phyloP scores from a whole-genome alignment of 2,329 filamentous ascomycete genomes.

The Xylariaceae sp. region DNA sequence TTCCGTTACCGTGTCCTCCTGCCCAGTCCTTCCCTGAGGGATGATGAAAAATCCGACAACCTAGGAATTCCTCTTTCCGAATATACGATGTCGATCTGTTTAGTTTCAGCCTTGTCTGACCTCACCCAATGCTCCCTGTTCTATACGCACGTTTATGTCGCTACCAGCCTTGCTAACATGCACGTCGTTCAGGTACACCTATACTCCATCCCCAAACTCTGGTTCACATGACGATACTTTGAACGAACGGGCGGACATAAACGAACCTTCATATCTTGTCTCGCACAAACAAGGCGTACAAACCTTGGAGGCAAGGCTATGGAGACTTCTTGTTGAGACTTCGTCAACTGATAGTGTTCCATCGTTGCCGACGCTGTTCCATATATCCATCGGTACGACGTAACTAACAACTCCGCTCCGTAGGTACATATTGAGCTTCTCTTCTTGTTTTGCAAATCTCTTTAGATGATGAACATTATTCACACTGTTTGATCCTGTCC shows the following conservation, averaged over 20 bases:
- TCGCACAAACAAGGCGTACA: slow-evolving; percentile 56
- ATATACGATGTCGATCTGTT: slow-evolving; percentile 59
- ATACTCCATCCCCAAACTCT: slow-evolving; percentile 15
- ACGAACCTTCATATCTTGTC: slow-evolving; percentile 45
- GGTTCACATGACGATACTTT: slow-evolving; percentile 54
- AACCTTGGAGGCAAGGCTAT: slow-evolving; percentile 48
- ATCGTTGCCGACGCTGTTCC: slow-evolving; percentile 4
- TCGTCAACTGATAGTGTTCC: slow-evolving; percentile 57
- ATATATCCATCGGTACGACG: slow-evolving; percentile 22
- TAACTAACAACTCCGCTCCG: slow-evolving; percentile 24
- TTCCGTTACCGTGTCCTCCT: neutral
- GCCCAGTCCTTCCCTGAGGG: slow-evolving; percentile 28
- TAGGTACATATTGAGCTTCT: slow-evolving; percentile 22
- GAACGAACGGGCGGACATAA: slow-evolving; percentile 69
- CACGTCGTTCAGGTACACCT: slow-evolving; percentile 39
- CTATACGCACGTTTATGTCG: slow-evolving; percentile 13
- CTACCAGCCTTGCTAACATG: slow-evolving; percentile 11
- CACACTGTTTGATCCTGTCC: slow-evolving; percentile 36
- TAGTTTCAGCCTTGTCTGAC: slow-evolving; percentile 68
- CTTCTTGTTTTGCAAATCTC: slow-evolving; percentile 1
- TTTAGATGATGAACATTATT: slow-evolving; percentile 35
- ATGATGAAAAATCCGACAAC: slow-evolving; percentile 57
- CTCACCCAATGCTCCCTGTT: slow-evolving; percentile 23
- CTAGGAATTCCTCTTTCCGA: slow-evolving; percentile 65
- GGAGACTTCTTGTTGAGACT: slow-evolving; percentile 58